phyloP scores from a whole-genome alignment of 1,284 basidiomycete genomes.

The Neolentinus lepideus region DNA sequence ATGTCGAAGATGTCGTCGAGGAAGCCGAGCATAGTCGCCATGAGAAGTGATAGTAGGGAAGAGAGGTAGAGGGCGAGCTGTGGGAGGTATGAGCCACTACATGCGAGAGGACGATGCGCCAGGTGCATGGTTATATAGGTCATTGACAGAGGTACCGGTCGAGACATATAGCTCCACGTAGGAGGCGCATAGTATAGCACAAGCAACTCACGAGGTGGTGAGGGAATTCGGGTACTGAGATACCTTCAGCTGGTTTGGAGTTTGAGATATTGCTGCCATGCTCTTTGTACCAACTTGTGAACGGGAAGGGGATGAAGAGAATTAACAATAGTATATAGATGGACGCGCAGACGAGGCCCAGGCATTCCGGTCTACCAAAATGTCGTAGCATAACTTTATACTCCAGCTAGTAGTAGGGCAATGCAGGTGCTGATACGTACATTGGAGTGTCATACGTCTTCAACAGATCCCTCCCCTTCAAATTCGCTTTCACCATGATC shows the following conservation, averaged over 20 bases:
- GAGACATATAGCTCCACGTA: background rate
- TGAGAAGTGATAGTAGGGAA: constrained; percentile 83
- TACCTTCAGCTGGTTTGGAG: constrained; percentile 45
- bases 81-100: background rate
- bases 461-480: constrained; percentile 77
- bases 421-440: constrained; percentile 36
- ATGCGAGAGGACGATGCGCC: too few relatives aligned
- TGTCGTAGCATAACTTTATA: constrained; percentile 1
- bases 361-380: constrained; percentile 80
- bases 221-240: constrained; percentile 70
- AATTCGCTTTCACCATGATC: constrained; percentile 67
- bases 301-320: constrained; percentile 86
- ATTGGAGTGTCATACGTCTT: constrained; percentile 71
- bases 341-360: constrained; percentile 86
- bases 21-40: constrained; percentile 92
- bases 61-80: constrained; percentile 91
- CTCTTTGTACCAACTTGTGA: constrained; percentile 62
- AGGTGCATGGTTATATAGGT: too few relatives aligned
- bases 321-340: constrained; percentile 85
- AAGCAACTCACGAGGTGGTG: constrained; percentile 67
- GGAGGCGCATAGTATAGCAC: background rate
- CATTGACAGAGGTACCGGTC: too few relatives aligned
- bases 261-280: constrained; percentile 26
- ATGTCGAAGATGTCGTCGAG: constrained; percentile 99
- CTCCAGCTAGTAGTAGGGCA: background rate